Evolutionary conservation across 2,329 filamentous ascomycete species (phyloP), one percentile per base, ranked within the genome.

Genomic region (Sporothrix protearum): DNA sequence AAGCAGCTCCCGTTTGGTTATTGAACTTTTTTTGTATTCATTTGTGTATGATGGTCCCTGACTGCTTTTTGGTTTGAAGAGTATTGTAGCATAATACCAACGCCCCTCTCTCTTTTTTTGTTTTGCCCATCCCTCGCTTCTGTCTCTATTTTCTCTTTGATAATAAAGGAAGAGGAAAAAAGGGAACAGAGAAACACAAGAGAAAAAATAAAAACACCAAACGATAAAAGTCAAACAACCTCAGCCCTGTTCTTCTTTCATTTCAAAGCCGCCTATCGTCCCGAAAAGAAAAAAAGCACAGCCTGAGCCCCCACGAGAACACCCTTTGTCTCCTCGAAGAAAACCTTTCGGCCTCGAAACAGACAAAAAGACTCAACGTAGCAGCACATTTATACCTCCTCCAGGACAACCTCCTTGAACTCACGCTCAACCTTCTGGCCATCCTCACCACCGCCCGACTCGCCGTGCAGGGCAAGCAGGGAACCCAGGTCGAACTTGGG

Each of bases 401-500:
- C 93, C 79, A 97, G 89, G 81, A 97, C 93, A 81, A 88, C 89
- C 91, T 99, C 95, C 92, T 97, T 97, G 92, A 98, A 99, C 86
- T 99, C 95, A 82, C 94, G 88, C 90, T 98, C 96, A 78, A 96
- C 93, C 93, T 97, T 98, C 86, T 97, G 93, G 80, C 96, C 96
- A 83, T 94, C 90, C 86, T 99, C 96, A 82, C 98, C 94, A 81
- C 89, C 91, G 75, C 94, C 96, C 42, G 64, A 67, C 89, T 99
- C 96, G 85, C 96, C 96, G 88, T 99, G 96, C 80, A 99, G 91
- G 84, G 92, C 92, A 84, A 99, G 91, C 78, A 99, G 90, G 79
- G 93, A 92, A 85, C 96, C 96, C 77, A 99, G 92, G 82, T 99
- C 96, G 88, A 99, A 98, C 89, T 99, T 99, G 82, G 96, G 96